Percentiles rank a stretch among this genome's conserved stretches.
Conservation (phyloP, 78 protist genomes). For the Tieghemostelium lacteum region DNA sequence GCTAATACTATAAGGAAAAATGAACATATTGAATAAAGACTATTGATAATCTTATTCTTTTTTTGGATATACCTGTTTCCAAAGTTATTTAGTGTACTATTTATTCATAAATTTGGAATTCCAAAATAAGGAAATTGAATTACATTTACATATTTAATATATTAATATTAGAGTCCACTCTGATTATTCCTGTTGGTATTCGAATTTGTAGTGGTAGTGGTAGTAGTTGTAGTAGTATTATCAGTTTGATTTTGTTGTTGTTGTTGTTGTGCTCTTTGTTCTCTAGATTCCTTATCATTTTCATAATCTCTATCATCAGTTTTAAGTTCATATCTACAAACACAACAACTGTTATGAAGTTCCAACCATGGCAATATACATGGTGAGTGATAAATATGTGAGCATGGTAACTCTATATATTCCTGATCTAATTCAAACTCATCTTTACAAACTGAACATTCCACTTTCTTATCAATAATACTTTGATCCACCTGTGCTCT, state of each 20-base stretch:
- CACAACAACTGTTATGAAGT: slow-evolving; percentile 78
- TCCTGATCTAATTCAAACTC: slow-evolving; percentile 63
- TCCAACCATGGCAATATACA: slow-evolving; percentile 80
- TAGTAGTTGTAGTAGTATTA: background rate
- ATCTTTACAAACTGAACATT: slow-evolving; percentile 80
- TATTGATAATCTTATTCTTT: too few species aligned
- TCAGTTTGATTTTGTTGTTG: slow-evolving; percentile 21
- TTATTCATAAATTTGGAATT: too few species aligned
- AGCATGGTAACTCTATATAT: slow-evolving; percentile 72
- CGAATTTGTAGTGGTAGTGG: background rate
- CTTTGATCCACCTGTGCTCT: slow-evolving; percentile 31
- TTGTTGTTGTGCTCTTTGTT: slow-evolving; percentile 1
- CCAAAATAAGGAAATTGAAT: too few species aligned
- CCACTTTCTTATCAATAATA: slow-evolving; percentile 41
- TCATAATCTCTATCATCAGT: slow-evolving; percentile 78
- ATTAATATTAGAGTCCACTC: too few species aligned
- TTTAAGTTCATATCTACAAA: slow-evolving; percentile 78
- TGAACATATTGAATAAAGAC: background rate
- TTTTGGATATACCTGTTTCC: too few species aligned
- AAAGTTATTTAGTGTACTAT: too few species aligned
- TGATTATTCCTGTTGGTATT: too few species aligned
- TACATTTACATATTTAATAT: too few species aligned
- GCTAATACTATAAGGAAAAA: slow-evolving; percentile 34
- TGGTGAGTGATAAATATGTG: slow-evolving; percentile 59
- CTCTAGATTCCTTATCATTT: slow-evolving; percentile 7